These are phyloP conservation scores for Pisolithus microcarpus DNA, from an alignment of 768 basidiomycete genomes.

Conservation along the genomic window DNA sequence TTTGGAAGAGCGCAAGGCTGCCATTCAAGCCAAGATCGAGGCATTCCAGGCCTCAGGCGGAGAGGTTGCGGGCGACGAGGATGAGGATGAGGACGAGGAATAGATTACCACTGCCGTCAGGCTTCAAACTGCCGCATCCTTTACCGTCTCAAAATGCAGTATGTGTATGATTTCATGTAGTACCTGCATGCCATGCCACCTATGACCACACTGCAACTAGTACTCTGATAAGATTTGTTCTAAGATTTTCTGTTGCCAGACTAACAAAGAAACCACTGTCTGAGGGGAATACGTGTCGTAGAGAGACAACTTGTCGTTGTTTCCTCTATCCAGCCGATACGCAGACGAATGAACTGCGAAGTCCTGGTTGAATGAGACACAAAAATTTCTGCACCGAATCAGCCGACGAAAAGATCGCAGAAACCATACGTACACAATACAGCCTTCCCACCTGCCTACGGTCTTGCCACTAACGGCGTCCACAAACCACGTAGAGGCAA, in stretches of 20 bases:
- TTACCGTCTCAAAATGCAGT: conserved; percentile 4
- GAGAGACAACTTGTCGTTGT: conserved; percentile 33
- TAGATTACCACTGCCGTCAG: conserved; percentile 28
- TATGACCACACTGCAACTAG: conserved; percentile 9
- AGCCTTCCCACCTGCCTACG: conserved; percentile 76
- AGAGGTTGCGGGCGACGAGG: conserved; percentile 33
- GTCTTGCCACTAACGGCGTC: conserved; percentile 56
- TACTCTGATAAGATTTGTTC: conserved; percentile 27
- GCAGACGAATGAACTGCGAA: conserved; percentile 52
- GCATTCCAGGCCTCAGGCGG: conserved; percentile 72
- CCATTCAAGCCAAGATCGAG: conserved; percentile 83
- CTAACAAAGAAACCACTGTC: conserved; percentile 33
- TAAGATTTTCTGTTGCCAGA: conserved; percentile 51
- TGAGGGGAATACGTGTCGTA: conserved; percentile 35
- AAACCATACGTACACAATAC: conserved; percentile 51
- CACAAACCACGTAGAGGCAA: conserved; percentile 67
- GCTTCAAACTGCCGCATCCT: neutral
- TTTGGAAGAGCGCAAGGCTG: conserved; percentile 65
- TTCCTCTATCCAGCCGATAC: conserved; percentile 40
- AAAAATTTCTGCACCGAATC: conserved; percentile 50
- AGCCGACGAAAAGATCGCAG: neutral
- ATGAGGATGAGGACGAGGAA: conserved; percentile 52
- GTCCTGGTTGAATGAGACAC: conserved; percentile 45
- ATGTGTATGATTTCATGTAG: conserved; percentile 15
- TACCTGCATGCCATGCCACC: conserved; percentile 6